Conservation (phyloP, 768 basidiomycete species). For the Leccinum aurantiacum region DNA sequence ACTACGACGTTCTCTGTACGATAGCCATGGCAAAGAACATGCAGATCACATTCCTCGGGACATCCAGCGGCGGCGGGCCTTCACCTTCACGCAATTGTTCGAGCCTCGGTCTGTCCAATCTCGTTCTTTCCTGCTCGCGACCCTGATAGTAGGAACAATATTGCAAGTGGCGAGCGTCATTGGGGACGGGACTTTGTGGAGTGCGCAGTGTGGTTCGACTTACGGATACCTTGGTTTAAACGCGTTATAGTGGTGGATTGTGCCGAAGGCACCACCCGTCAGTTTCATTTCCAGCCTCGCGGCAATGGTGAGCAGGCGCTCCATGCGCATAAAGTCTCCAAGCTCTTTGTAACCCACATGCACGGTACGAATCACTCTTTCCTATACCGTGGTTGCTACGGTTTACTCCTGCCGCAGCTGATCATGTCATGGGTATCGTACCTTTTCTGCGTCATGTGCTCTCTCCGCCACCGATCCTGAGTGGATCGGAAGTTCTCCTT, state of each 20-base stretch:
- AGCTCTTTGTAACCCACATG: slow-evolving; percentile 85
- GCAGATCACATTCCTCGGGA: slow-evolving; percentile 71
- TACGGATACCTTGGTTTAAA: slow-evolving; percentile 3
- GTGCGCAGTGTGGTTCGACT: slow-evolving; percentile 38
- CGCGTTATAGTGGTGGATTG: slow-evolving; percentile 69
- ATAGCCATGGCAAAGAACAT: slow-evolving; percentile 42
- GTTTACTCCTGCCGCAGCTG: slow-evolving; percentile 40
- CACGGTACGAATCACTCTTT: slow-evolving; percentile 49
- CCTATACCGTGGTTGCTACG: not conserved
- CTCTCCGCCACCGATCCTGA: slow-evolving; percentile 39
- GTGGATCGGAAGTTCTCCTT: slow-evolving; percentile 8
- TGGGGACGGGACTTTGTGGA: slow-evolving; percentile 62
- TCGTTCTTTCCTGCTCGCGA: not conserved
- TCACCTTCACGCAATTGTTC: slow-evolving; percentile 73
- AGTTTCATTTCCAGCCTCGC: slow-evolving; percentile 59
- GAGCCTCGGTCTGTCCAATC: slow-evolving; percentile 41
- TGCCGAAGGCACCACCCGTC: slow-evolving; percentile 76
- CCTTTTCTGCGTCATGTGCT: slow-evolving; percentile 63
- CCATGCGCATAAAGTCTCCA: slow-evolving; percentile 50
- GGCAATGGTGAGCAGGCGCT: slow-evolving; percentile 31
- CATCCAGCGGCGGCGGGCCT: slow-evolving; percentile 76
- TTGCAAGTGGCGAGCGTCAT: slow-evolving; percentile 52
- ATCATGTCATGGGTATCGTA: slow-evolving; percentile 75
- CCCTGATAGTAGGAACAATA: slow-evolving; percentile 4
- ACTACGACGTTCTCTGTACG: not conserved